A percentile compares a stretch with the other conserved stretches of the same genome.
These are phyloP conservation scores for Cydonia oblonga DNA, from an alignment of 331 rosid species.

Conservation along the genomic window DNA sequence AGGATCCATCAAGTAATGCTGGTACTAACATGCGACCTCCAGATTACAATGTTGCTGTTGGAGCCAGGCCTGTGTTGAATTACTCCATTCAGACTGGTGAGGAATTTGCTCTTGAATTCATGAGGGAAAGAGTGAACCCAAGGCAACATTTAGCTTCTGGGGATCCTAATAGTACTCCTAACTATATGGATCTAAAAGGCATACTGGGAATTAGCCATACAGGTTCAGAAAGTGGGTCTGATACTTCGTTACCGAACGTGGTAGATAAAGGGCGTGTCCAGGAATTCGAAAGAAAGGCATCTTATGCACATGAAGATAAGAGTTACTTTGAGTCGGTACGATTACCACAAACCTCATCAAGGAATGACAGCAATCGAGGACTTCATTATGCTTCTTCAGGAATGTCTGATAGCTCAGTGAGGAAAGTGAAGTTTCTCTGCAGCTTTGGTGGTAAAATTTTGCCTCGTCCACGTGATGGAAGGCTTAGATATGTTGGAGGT, in stretches of 20 bases:
- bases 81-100: conserved; percentile 53
- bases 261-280: conserved; percentile 21
- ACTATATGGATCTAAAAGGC: conserved; percentile 26
- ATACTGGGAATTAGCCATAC: conserved; percentile 21
- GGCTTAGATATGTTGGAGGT: conserved; percentile 45
- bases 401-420: conserved; percentile 24
- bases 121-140: conserved; percentile 45
- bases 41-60: conserved; percentile 27
- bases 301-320: conserved; percentile 24
- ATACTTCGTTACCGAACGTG: conserved; percentile 16
- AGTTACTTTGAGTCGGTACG: conserved; percentile 20
- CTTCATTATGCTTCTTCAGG: conserved; percentile 24
- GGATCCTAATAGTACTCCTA: conserved; percentile 26
- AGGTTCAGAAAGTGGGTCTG: conserved; percentile 38
- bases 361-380: conserved; percentile 22
- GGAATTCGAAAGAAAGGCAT: conserved; percentile 24
- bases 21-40: conserved; percentile 35
- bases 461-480: conserved; percentile 47
- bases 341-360: conserved; percentile 25
- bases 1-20: conserved; percentile 33
- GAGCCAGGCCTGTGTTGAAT: conserved; percentile 32
- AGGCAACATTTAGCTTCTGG: conserved; percentile 23
- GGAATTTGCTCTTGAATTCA: conserved; percentile 49
- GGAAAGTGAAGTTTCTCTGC: conserved; percentile 33
- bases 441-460: conserved; percentile 39